Evolutionary conservation across 208 protist genomes (phyloP), one percentile per base, ranked within the genome.

Genomic region (Giardia muris): DNA sequence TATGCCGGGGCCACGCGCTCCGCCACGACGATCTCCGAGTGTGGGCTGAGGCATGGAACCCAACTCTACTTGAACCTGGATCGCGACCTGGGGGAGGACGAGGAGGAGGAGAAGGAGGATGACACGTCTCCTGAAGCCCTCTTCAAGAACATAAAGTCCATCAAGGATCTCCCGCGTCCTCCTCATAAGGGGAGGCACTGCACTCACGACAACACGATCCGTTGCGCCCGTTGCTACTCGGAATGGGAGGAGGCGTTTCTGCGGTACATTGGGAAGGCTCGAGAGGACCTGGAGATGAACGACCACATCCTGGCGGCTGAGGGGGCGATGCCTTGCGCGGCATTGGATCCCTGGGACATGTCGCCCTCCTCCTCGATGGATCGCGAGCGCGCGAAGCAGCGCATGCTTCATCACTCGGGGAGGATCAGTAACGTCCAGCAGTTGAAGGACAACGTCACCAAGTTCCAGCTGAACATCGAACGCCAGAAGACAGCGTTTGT

Each of bases 211-310:
- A 39, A 10, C 30, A 76, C 57, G 19, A 76, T 76, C 19, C 57
- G 57, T 39, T 76, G 57, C 57, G 30, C 57, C 10, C 57, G 57
- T 30, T 76, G 57, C 57, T 76, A 76, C 57, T 39, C 30, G 57
- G 57, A 76, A 30, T 76, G 57, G 57, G 57, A 76, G 57, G 57
- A 76, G 10, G 57, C 57, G 57, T 76, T 76, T 76, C 57, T 76
- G 19, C 10, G 30, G 57, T 76, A 76, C 57, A 76, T 76, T 39
- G 57, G 57, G 57, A 76, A 76, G 57, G 30, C 57, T 76, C 57
- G 57, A 10, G 57, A 76, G 57, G 57, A 76, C 57, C 57, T 76
- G 19, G 19, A 76, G 57, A 76, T 76, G 57, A 76, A 76, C 30
- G 57, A 76, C 19, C 57, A 76, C 57, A 76, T 76, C 57, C 10